A percentile compares a stretch with the other conserved stretches of the same genome.
These are phyloP conservation scores for Phallus indusiatus DNA, from an alignment of 768 basidiomycete genomes.

Conservation along the genomic window DNA sequence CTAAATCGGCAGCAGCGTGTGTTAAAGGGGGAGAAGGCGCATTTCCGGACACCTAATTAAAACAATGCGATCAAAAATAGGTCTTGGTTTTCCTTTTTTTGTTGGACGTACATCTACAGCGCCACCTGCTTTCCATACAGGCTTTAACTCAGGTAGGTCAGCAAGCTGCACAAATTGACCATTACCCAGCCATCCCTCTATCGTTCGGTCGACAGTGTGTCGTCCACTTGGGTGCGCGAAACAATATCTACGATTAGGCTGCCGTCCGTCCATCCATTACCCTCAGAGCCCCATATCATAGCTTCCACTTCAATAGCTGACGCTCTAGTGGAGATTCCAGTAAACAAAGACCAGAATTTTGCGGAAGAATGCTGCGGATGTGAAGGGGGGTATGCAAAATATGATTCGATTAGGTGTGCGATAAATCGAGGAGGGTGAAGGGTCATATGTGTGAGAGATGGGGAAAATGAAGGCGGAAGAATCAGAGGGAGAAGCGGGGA, in stretches of 20 bases:
- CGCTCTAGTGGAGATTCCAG: conserved; percentile 52
- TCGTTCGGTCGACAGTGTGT: conserved; percentile 45
- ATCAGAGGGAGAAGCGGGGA: conserved; percentile 47
- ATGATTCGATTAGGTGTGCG: conserved; percentile 55
- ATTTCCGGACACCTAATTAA: neutral
- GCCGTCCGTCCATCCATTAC: conserved; percentile 27
- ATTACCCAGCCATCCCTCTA: conserved; percentile 51
- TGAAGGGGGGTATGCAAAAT: conserved; percentile 64
- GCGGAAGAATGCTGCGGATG: conserved; percentile 33
- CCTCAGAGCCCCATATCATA: conserved; percentile 48
- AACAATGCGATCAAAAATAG: neutral
- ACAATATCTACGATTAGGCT: conserved; percentile 60
- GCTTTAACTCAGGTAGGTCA: conserved; percentile 42
- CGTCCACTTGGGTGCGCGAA: conserved; percentile 40
- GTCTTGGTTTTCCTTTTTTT: too few species aligned
- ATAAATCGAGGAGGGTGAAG: conserved; percentile 68
- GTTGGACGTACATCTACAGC: neutral
- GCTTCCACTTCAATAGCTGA: conserved; percentile 41
- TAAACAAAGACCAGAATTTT: conserved; percentile 77
- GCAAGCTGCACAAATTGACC: conserved; percentile 35
- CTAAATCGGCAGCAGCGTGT: conserved; percentile 15
- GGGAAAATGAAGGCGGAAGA: conserved; percentile 52
- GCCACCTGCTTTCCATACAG: conserved; percentile 31
- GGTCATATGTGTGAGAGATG: conserved; percentile 51
- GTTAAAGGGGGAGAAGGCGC: neutral